These are phyloP conservation scores for Eucalyptus marginata DNA, from an alignment of 345 rosid species.

Conservation along the genomic window DNA sequence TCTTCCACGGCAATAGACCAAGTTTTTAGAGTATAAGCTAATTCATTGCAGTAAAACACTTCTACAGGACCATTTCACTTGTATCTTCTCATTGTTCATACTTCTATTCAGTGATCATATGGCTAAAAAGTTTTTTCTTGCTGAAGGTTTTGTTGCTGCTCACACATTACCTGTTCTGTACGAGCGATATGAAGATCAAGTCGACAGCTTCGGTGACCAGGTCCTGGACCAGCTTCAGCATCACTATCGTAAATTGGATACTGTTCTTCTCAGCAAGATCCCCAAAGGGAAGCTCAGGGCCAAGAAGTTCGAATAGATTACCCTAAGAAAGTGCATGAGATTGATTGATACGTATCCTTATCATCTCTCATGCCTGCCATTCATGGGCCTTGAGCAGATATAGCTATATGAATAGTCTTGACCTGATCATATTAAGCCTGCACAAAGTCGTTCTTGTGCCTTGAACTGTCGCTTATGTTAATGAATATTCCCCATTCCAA, in stretches of 20 bases:
- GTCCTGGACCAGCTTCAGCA: slow-evolving; percentile 46
- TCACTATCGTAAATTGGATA: slow-evolving; percentile 48
- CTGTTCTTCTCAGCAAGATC: slow-evolving; percentile 54
- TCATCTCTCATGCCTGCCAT: background rate
- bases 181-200: slow-evolving; percentile 71
- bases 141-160: slow-evolving; percentile 79
- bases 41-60: background rate
- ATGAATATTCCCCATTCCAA: background rate
- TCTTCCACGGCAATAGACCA: background rate
- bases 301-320: slow-evolving; percentile 54
- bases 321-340: background rate
- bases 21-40: background rate
- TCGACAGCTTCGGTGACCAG: slow-evolving; percentile 47
- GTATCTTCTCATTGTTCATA: background rate
- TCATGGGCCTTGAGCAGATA: background rate
- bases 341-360: background rate
- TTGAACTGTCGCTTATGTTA: background rate
- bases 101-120: background rate
- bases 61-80: background rate
- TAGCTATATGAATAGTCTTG: background rate
- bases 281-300: slow-evolving; percentile 56
- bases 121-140: background rate
- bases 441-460: background rate
- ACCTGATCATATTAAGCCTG: background rate
- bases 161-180: slow-evolving; percentile 89